Base-by-base conservation (phyloP, 2,329 filamentous ascomycete genomes). In the Hirsutella rhossiliensis region DNA sequence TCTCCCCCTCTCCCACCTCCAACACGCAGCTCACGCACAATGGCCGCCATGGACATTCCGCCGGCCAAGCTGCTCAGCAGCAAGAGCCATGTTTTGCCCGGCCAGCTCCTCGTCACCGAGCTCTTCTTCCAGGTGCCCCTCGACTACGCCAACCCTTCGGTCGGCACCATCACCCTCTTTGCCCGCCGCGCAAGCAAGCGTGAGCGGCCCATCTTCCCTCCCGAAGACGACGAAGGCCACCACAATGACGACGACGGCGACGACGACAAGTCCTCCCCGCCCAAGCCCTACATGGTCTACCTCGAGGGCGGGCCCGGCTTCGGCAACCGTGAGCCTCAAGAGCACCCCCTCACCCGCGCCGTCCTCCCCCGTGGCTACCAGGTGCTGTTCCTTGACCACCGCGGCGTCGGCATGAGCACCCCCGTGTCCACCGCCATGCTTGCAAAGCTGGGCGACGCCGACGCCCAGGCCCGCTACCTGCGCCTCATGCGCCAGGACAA, bases 241-340 rank as follows among this genome's bases (percentile, higher is more conserved):
- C 42, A 44, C 12, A 60, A 62, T n/a, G 54, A 61, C 19, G 36
- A 45, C 13, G 29, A 34, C 17, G 31, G 18, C 31, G 38, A 20
- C 30, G 47, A 43, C 13, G 55, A 27, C 23, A 27, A 27, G 23
- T 9, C 23, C 23, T 23, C 58, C 4, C 54, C 64, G 6, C 62
- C 65, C 19, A 74, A 72, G 52, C 77, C 76, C 9, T 80, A 72
- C 63, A 66, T 82, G 43, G 72, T 89, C 48, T 95, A 82, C 58
- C 73, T 94, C 13, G 83, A 94, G 65, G 90, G 90, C 50, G 90
- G 90, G 0, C 90, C 89, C 0, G 89, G 89, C 3, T 80, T 84
- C 56, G 80, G 83, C 48, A 89, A 86, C 56, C 70, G 75, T 6
- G 70, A 82, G 41, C 89, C 90, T 2, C 82, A 94, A 57, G 75